A percentile compares a stretch with the other conserved stretches of the same genome.
Evolutionary conservation across 257 asterid species (phyloP).

Genomic region (Solanum chilense): DNA sequence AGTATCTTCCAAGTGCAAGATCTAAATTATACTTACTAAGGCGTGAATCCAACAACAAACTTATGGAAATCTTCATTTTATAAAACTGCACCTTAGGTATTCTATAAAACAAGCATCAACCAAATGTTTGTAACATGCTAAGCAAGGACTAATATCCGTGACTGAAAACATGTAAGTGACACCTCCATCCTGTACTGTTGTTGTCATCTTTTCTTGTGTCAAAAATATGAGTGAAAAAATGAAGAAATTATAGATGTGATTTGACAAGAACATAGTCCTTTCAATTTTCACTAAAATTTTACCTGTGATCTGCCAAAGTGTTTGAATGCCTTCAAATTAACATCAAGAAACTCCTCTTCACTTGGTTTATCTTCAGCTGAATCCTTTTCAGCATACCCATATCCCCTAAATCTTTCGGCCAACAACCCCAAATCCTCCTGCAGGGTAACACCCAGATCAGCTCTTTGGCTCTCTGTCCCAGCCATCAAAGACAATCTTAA

Average conservation of each 20-base stretch:
- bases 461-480: constrained; percentile 26
- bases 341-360: constrained; percentile 49
- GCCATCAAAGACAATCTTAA: constrained; percentile 24
- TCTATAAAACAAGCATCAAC: not conserved
- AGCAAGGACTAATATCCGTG: not conserved
- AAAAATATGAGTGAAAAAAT: not conserved
- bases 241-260: not conserved
- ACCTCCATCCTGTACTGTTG: not conserved
- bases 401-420: constrained; percentile 64
- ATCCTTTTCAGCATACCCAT: constrained; percentile 43
- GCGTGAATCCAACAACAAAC: not conserved
- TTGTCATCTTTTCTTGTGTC: not conserved
- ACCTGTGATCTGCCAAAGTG: constrained; percentile 83
- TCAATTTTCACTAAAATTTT: not conserved
- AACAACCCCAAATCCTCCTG: constrained; percentile 79
- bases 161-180: not conserved
- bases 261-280: not conserved
- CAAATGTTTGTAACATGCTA: not conserved
- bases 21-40: not conserved
- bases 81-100: not conserved
- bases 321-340: constrained; percentile 50
- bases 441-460: constrained; percentile 37
- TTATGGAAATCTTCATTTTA: not conserved
- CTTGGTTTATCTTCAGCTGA: constrained; percentile 26
- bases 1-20: not conserved